These are phyloP conservation scores for Conidiobolus incongruus DNA, from an alignment of 371 early-diverging fungal species.

Conservation along the genomic window DNA sequence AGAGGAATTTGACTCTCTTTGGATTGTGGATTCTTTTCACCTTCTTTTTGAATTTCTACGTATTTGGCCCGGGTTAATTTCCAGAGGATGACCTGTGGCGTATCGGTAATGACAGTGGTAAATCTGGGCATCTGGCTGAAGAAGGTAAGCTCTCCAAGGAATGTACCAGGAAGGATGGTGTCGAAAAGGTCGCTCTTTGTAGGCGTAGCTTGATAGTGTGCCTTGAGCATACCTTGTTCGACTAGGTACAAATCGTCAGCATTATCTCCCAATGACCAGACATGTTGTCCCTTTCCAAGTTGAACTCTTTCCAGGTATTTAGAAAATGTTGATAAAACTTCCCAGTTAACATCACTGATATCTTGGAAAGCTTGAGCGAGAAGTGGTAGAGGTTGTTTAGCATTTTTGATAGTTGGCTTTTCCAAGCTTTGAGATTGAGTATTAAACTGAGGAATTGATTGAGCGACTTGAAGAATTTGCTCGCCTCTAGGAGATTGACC, in stretches of 20 bases:
- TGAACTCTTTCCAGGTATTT: slow-evolving; percentile 31
- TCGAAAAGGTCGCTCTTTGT: slow-evolving; percentile 15
- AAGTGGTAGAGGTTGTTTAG: slow-evolving; percentile 2
- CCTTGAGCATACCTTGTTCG: slow-evolving; percentile 49
- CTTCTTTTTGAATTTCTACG: slow-evolving; percentile 19
- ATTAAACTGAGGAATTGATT: slow-evolving; percentile 1
- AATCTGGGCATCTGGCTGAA: slow-evolving; percentile 26
- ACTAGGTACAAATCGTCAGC: slow-evolving; percentile 44
- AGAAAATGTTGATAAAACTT: slow-evolving; percentile 2
- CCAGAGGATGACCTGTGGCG: slow-evolving; percentile 33
- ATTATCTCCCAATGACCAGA: slow-evolving; percentile 42
- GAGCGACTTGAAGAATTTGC: slow-evolving; percentile 5
- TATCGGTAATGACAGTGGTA: slow-evolving; percentile 34
- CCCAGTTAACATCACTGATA: background rate
- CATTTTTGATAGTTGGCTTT: background rate
- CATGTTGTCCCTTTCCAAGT: slow-evolving; percentile 17
- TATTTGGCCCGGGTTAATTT: slow-evolving; percentile 25
- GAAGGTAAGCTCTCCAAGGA: slow-evolving; percentile 53
- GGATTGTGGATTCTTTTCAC: slow-evolving; percentile 3
- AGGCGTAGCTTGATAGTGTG: slow-evolving; percentile 6
- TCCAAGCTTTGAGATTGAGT: background rate
- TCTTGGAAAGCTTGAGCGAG: background rate
- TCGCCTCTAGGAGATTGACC: background rate
- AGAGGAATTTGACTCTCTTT: background rate
- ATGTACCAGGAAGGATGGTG: slow-evolving; percentile 48